phyloP scores from a whole-genome alignment of 768 basidiomycete species.

The Terana coerulea region DNA sequence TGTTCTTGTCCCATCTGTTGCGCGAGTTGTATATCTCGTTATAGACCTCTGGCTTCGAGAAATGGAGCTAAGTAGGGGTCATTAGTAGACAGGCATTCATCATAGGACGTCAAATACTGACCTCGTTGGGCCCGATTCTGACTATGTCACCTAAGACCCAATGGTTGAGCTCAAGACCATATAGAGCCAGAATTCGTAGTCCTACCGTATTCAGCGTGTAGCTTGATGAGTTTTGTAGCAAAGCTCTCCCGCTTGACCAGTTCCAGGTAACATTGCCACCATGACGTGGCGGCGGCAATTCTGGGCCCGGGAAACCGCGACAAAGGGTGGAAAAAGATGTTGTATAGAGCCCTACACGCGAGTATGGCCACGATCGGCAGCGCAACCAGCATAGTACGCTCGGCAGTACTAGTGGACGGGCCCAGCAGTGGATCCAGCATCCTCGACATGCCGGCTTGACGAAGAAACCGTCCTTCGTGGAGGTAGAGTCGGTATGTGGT shows the following conservation, averaged over 20 bases:
- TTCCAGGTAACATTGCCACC: constrained; percentile 17
- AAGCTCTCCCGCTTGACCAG: constrained; percentile 16
- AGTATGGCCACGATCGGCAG: too few species aligned
- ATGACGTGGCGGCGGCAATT: constrained; percentile 15
- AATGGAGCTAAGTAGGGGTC: constrained; percentile 39
- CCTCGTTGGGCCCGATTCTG: constrained; percentile 38
- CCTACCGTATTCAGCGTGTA: constrained; percentile 37
- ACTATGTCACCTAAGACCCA: constrained; percentile 31
- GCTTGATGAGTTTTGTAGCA: constrained; percentile 29
- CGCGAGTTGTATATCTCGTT: constrained; percentile 36
- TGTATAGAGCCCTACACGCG: too few species aligned
- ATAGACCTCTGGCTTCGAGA: constrained; percentile 37
- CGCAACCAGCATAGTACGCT: too few species aligned
- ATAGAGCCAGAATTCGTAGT: not conserved
- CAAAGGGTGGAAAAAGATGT: constrained; percentile 16
- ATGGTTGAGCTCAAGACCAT: not conserved
- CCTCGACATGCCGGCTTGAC: too few species aligned
- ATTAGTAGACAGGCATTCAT: too few species aligned
- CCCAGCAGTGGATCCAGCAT: too few species aligned
- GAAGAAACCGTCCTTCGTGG: too few species aligned
- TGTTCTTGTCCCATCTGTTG: constrained; percentile 38
- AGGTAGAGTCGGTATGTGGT: too few species aligned
- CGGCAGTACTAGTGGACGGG: too few species aligned
- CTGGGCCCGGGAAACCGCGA: constrained; percentile 20
- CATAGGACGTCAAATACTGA: not conserved